Evolutionary conservation across 345 rosid species (phyloP).

Genomic region (Populus davidiana): DNA sequence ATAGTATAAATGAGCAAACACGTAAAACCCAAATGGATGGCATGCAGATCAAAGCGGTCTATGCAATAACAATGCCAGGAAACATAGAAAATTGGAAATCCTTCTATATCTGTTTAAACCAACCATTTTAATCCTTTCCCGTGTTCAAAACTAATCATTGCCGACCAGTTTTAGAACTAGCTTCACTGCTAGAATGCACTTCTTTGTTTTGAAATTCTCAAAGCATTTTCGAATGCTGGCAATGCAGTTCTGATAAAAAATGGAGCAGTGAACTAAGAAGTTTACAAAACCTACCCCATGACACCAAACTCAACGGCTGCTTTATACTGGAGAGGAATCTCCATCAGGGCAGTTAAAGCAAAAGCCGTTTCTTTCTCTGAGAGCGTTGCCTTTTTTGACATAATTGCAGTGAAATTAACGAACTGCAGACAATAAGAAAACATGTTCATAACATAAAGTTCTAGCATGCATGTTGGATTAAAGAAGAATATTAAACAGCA

Average conservation of each 20-base stretch:
- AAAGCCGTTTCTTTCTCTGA: conserved; percentile 26
- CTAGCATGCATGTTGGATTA: not conserved
- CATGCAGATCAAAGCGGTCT: not conserved
- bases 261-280: not conserved
- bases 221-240: too few species aligned
- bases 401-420: conserved; percentile 29
- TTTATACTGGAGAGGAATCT: conserved; percentile 23
- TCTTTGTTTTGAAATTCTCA: not conserved
- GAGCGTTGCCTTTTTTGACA: conserved; percentile 12
- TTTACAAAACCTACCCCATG: conserved; percentile 13
- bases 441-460: not conserved
- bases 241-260: not conserved
- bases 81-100: not conserved
- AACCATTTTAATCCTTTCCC: not conserved
- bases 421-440: conserved; percentile 12
- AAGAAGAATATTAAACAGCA: not conserved
- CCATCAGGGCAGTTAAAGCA: conserved; percentile 32
- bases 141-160: not conserved
- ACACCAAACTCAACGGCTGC: conserved; percentile 23
- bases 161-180: not conserved
- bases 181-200: not conserved
- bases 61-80: not conserved
- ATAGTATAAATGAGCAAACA: not conserved
- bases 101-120: not conserved
- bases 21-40: not conserved